Evolutionary conservation across 805 yeast genomes (phyloP).

Genomic region (Kurtzmaniella fragi): DNA sequence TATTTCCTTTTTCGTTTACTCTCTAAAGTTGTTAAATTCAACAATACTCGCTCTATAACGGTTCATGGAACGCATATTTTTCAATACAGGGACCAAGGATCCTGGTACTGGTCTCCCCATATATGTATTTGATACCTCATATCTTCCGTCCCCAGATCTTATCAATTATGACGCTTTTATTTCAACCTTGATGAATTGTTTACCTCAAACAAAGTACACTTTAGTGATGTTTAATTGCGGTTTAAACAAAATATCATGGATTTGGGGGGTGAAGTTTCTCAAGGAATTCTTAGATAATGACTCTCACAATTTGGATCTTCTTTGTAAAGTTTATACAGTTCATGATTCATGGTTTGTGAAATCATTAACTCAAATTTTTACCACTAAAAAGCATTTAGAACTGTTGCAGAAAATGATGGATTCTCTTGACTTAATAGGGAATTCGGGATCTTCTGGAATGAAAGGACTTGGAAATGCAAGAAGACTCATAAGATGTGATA

Average conservation of each 20-base stretch:
- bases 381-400: slow-evolving; percentile 31
- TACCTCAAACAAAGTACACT: slow-evolving; percentile 63
- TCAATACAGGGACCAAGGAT: slow-evolving; percentile 57
- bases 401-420: slow-evolving; percentile 22
- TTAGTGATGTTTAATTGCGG: slow-evolving; percentile 82
- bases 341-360: slow-evolving; percentile 90
- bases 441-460: background rate
- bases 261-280: slow-evolving; percentile 57
- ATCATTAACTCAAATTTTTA: slow-evolving; percentile 66
- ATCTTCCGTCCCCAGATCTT: slow-evolving; percentile 57
- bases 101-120: slow-evolving; percentile 66
- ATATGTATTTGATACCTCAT: slow-evolving; percentile 79
- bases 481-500: slow-evolving; percentile 38
- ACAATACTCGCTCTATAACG: too few relatives aligned
- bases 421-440: slow-evolving; percentile 13
- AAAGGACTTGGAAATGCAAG: background rate
- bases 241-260: slow-evolving; percentile 59
- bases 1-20: too few relatives aligned
- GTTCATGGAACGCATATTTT: slow-evolving; percentile 44
- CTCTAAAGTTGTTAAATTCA: too few relatives aligned
- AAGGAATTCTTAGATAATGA: slow-evolving; percentile 48
- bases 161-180: slow-evolving; percentile 47
- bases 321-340: slow-evolving; percentile 67
- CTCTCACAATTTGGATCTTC: slow-evolving; percentile 37
- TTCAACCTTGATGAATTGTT: slow-evolving; percentile 45